phyloP scores from a whole-genome alignment of 2,329 filamentous ascomycete species.

The Fusarium denticulatum region DNA sequence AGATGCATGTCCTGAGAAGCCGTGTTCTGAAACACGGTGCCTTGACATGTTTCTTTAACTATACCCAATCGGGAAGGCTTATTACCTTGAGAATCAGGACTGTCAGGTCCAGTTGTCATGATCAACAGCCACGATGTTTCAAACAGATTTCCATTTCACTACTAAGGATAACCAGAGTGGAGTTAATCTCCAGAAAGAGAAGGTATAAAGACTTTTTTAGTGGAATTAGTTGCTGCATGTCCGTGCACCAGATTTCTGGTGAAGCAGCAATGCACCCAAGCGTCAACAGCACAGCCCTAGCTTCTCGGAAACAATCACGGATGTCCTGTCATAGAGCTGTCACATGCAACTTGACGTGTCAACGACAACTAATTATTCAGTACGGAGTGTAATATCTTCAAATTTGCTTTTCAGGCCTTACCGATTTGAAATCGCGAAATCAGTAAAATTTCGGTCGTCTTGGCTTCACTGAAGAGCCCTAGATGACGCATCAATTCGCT shows the following conservation, averaged over 20 bases:
- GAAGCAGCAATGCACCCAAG: background rate
- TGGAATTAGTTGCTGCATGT: background rate
- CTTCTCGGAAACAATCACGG: background rate
- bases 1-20: background rate
- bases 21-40: background rate
- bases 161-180: background rate
- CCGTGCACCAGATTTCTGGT: background rate
- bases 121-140: background rate
- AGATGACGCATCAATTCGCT: background rate
- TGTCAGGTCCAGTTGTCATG: background rate
- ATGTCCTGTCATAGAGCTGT: background rate
- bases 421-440: background rate
- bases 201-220: background rate
- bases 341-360: background rate
- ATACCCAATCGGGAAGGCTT: background rate
- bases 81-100: background rate
- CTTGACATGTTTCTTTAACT: background rate
- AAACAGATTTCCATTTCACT: background rate
- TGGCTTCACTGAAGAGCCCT: background rate
- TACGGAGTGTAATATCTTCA: background rate
- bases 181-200: background rate
- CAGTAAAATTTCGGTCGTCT: background rate
- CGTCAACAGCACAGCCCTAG: background rate
- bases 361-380: no score
- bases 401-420: background rate